Conservation (phyloP, 2,329 filamentous ascomycete species). For the Fonsecaea erecta region DNA sequence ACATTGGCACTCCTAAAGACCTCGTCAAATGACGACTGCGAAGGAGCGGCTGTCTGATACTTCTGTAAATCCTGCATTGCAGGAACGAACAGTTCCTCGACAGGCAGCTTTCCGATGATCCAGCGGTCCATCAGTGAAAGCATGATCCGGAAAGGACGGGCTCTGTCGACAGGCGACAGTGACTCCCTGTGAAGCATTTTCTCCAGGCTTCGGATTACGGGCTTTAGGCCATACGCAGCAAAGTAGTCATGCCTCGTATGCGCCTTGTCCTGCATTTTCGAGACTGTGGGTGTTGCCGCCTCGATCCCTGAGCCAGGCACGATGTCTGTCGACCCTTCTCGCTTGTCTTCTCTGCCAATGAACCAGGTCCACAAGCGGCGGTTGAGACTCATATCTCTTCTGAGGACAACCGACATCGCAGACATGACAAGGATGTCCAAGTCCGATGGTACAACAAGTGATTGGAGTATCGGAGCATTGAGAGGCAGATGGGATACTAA, state of each 20-base stretch:
- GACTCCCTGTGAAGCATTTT: slow-evolving; percentile 70
- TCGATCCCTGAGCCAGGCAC: slow-evolving; percentile 2
- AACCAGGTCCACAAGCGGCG: slow-evolving; percentile 95
- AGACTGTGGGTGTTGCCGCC: neutral
- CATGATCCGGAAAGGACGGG: slow-evolving; percentile 86
- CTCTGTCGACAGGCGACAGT: slow-evolving; percentile 67
- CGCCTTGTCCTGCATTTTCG: slow-evolving; percentile 39
- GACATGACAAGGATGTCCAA: slow-evolving; percentile 80
- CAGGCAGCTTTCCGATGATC: slow-evolving; percentile 90
- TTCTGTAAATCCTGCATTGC: slow-evolving; percentile 77
- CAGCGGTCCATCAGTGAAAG: slow-evolving; percentile 97
- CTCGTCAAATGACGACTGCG: slow-evolving; percentile 77
- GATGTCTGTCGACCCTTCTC: slow-evolving; percentile 30
- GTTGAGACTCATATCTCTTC: slow-evolving; percentile 96
- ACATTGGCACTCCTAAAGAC: slow-evolving; percentile 90
- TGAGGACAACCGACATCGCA: slow-evolving; percentile 82
- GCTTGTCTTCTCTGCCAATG: slow-evolving; percentile 70
- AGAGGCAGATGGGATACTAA: slow-evolving; percentile 88
- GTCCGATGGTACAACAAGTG: slow-evolving; percentile 72
- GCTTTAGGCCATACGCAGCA: slow-evolving; percentile 73
- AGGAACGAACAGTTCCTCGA: slow-evolving; percentile 86
- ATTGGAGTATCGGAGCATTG: slow-evolving; percentile 78
- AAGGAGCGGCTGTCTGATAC: slow-evolving; percentile 69
- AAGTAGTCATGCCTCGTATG: slow-evolving; percentile 74
- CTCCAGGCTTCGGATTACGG: slow-evolving; percentile 74